Conservation (phyloP, 176 grass and related monocot genomes). For the Carex pumila region DNA sequence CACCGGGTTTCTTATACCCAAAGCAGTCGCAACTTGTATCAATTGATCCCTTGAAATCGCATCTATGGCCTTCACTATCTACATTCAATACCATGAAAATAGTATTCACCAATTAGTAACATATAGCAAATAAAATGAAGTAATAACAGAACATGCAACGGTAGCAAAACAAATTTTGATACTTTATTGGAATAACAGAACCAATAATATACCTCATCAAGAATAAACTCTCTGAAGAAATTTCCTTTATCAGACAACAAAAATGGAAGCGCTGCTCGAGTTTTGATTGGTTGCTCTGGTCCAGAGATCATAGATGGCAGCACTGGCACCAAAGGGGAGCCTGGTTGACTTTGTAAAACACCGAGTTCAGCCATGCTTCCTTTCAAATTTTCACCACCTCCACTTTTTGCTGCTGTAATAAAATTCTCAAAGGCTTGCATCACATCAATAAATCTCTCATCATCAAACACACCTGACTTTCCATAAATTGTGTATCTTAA, state of each 20-base stretch:
- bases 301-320: constrained; percentile 52
- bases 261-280: constrained; percentile 75
- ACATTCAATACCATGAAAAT: not conserved
- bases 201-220: constrained; percentile 67
- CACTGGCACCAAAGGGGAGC: constrained; percentile 49
- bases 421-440: constrained; percentile 99
- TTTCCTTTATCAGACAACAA: constrained; percentile 80
- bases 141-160: too few species aligned
- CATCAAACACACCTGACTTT: constrained; percentile 80
- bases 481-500: constrained; percentile 95
- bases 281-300: constrained; percentile 49
- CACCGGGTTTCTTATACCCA: constrained; percentile 47
- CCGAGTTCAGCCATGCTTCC: constrained; percentile 83
- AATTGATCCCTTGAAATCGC: constrained; percentile 86
- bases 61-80: constrained; percentile 98
- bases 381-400: constrained; percentile 77
- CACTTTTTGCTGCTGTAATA: constrained; percentile 82
- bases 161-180: too few species aligned
- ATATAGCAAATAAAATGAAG: not conserved
- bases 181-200: not conserved
- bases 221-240: constrained; percentile 94
- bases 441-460: constrained; percentile 95
- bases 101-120: constrained; percentile 6
- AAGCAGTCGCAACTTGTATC: constrained; percentile 54
- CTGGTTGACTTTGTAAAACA: constrained; percentile 57